Evolutionary conservation across 2,329 filamentous ascomycete species (phyloP), one percentile per base, ranked within the genome.

Genomic region (Beauveria rudraprayagi): DNA sequence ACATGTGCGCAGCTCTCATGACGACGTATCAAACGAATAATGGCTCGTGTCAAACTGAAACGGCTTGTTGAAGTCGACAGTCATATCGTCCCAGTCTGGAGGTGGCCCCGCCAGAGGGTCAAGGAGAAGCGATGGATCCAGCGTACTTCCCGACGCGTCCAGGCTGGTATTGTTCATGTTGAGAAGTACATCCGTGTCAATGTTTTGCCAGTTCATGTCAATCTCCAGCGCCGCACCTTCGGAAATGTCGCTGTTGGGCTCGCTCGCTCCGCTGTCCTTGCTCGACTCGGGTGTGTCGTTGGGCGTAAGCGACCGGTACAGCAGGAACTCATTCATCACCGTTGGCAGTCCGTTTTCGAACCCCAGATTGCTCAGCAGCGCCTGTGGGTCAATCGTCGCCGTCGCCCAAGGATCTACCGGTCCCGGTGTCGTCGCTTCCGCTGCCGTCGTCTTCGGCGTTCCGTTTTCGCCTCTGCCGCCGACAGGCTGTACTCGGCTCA

Each of bases 271-370:
- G 65, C 79, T 80, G 61, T 87, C 83, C 69, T 86, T 85, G 70
- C 77, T 83, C 2, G 84, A 87, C 65, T 86, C 84, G 0, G 84
- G 85, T 8, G 85, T 87, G 67, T 87, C 83, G 63, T 85, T 84
- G 0, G 84, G 83, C 26, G 84, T 84, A 61, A 81, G 73, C 1
- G 80, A 78, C 22, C 80, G 78, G 66, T 83, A 85, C 9, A 81
- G 73, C 59, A 72, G 76, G 68, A 81, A 77, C 63, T 86, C 81
- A 14, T 77, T 76, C 60, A 84, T 79, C 2, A 80, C 75, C 19
- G 78, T 83, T 61, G 66, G 69, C 53, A 73, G 63, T 16, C 73
- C 69, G 46, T 68, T 69, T 47, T 74, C 72, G 22, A 73, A 67
- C 0, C 72, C 72, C 8, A 75, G 66, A 56, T 72, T 71, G 60